Percentiles rank a stretch among this genome's conserved stretches.
phyloP scores from a whole-genome alignment of 768 basidiomycete genomes.

The Pisolithus albus region DNA sequence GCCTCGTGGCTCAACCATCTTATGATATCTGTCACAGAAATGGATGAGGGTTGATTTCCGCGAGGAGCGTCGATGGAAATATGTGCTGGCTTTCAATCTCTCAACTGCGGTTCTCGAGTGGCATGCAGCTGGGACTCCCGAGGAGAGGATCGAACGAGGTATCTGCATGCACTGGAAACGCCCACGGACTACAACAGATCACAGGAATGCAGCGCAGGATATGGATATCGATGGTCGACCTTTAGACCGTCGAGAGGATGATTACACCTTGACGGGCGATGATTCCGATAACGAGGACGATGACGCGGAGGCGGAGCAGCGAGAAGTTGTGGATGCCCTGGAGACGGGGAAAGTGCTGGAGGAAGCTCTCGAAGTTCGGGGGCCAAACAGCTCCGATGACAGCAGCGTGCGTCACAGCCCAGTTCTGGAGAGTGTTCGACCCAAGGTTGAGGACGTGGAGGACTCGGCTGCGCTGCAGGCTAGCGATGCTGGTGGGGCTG shows the following conservation, averaged over 20 bases:
- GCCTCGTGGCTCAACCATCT: not conserved
- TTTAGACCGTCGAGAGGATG: conserved; percentile 5
- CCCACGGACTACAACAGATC: conserved; percentile 35
- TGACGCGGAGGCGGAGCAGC: conserved; percentile 50
- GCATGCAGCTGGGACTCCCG: conserved; percentile 65
- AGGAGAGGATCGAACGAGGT: conserved; percentile 58
- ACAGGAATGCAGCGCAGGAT: conserved; percentile 22
- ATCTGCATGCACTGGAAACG: conserved; percentile 63
- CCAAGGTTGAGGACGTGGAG: conserved; percentile 53
- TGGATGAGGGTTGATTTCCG: conserved; percentile 97
- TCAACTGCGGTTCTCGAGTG: conserved; percentile 81
- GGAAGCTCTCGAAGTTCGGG: conserved; percentile 45
- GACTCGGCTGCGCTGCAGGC: conserved; percentile 39
- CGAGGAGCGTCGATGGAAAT: conserved; percentile 92
- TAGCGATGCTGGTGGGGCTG: conserved; percentile 14
- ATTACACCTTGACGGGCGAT: conserved; percentile 12
- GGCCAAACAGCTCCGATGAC: conserved; percentile 29
- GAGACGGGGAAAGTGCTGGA: conserved; percentile 49
- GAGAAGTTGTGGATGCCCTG: conserved; percentile 51
- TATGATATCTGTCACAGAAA: conserved; percentile 46
- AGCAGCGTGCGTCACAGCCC: conserved; percentile 29
- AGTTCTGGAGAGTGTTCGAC: conserved; percentile 28
- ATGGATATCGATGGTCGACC: conserved; percentile 26
- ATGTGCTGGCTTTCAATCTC: conserved; percentile 74
- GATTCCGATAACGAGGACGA: conserved; percentile 54